Evolutionary conservation across 2,329 filamentous ascomycete genomes (phyloP).

Genomic region (Fusarium cyanostomum): DNA sequence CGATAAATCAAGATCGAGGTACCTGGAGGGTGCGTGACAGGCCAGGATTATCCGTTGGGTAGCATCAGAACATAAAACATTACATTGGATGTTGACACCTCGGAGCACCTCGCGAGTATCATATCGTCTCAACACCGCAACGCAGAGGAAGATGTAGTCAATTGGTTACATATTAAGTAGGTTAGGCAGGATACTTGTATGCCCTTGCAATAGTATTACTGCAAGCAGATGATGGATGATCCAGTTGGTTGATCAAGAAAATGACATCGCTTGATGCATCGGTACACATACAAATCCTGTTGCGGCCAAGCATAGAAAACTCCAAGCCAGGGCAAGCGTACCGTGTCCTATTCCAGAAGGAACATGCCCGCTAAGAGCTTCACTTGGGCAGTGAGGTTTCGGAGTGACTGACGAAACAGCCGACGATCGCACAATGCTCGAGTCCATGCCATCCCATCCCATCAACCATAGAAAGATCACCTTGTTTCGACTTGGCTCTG

Average conservation of each 20-base stretch:
- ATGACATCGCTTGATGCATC: slow-evolving; percentile 32
- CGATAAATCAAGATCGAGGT: too few relatives aligned
- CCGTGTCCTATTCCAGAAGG: not conserved
- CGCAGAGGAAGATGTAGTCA: not conserved
- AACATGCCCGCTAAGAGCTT: not conserved
- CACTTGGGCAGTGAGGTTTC: not conserved
- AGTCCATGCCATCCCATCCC: not conserved
- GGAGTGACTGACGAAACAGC: not conserved
- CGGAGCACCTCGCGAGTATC: not conserved
- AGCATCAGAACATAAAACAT: too few relatives aligned
- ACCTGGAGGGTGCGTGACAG: too few relatives aligned
- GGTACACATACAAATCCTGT: not conserved
- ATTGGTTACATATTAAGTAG: slow-evolving; percentile 1
- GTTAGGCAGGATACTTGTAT: too few relatives aligned
- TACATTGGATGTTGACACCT: too few relatives aligned
- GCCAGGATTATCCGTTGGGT: too few relatives aligned
- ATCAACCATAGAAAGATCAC: not conserved
- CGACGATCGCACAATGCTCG: not conserved
- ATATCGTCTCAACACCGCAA: not conserved
- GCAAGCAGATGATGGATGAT: too few relatives aligned
- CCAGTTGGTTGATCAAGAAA: not conserved
- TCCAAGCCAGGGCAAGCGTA: not conserved
- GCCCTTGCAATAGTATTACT: too few relatives aligned
- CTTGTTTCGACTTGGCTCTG: not conserved
- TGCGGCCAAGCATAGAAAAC: not conserved